Percentiles rank a stretch among this genome's conserved stretches.
Conservation (phyloP, 2,329 filamentous ascomycete species). For the Cladosporium sp. region DNA sequence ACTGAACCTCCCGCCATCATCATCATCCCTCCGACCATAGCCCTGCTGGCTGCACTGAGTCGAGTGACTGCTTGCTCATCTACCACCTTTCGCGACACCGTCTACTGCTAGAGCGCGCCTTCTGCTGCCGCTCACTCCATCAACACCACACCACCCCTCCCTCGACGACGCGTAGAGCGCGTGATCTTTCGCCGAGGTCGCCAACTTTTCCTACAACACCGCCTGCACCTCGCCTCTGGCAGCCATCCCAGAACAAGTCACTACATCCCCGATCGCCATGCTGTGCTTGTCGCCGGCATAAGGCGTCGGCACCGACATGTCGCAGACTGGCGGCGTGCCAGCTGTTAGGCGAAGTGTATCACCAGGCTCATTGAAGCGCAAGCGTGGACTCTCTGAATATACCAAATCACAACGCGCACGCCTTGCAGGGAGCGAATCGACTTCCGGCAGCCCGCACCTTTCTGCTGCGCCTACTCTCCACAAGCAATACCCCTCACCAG, state of each 20-base stretch:
- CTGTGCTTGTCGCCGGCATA: conserved; percentile 9
- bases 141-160: neutral
- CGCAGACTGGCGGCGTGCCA: conserved; percentile 25
- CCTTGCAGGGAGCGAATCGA: conserved; percentile 3
- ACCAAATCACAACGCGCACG: conserved; percentile 15
- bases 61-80: neutral
- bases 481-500: conserved; percentile 27
- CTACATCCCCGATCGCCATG: conserved; percentile 5
- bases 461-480: conserved; percentile 12
- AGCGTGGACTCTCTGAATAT: conserved; percentile 15
- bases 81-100: neutral
- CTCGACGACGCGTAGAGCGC: conserved; percentile 8
- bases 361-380: conserved; percentile 28
- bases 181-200: conserved; percentile 1
- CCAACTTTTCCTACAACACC: conserved; percentile 10
- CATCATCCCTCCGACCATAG: neutral
- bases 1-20: neutral
- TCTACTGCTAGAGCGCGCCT: neutral
- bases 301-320: conserved; percentile 25
- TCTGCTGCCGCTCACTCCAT: neutral
- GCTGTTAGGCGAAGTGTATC: conserved; percentile 19
- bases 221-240: neutral
- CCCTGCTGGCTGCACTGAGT: neutral
- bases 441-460: conserved; percentile 9
- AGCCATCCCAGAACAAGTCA: neutral